Evolutionary conservation across 805 yeast species (phyloP).

Genomic region (Kuraishia cidri): DNA sequence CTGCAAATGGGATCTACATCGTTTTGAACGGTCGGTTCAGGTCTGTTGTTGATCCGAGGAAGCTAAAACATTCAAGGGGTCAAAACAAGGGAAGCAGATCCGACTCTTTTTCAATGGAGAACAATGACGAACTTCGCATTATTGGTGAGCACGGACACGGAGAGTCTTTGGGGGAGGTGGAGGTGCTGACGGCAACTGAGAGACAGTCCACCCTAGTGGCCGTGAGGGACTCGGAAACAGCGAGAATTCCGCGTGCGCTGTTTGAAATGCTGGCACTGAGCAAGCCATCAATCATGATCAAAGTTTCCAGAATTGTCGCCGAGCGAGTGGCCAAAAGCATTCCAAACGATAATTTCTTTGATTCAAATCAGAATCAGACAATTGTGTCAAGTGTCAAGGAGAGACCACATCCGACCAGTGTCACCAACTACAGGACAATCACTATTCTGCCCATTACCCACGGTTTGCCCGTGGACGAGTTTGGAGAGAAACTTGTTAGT

Average conservation of each 20-base stretch:
- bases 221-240: slow-evolving; percentile 88
- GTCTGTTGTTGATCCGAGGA: slow-evolving; percentile 29
- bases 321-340: slow-evolving; percentile 20
- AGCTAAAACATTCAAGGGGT: neutral
- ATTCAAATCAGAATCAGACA: neutral
- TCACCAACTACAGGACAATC: slow-evolving; percentile 65
- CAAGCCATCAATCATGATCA: slow-evolving; percentile 85
- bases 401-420: slow-evolving; percentile 1
- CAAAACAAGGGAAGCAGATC: neutral
- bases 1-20: slow-evolving; percentile 85
- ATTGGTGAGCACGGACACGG: slow-evolving; percentile 88
- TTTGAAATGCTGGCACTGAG: slow-evolving; percentile 79
- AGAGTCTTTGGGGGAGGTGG: slow-evolving; percentile 91
- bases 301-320: slow-evolving; percentile 84
- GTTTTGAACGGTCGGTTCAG: slow-evolving; percentile 85
- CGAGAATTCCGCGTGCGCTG: slow-evolving; percentile 82
- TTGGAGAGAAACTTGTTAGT: slow-evolving; percentile 64
- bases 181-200: slow-evolving; percentile 75
- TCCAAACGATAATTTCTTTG: too few relatives aligned
- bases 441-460: slow-evolving; percentile 72
- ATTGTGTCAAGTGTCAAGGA: neutral
- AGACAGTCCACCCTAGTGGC: slow-evolving; percentile 70
- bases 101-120: slow-evolving; percentile 1
- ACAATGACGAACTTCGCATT: slow-evolving; percentile 15
- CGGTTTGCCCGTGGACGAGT: slow-evolving; percentile 82